Percentiles rank a stretch among this genome's conserved stretches.
These are phyloP conservation scores for Zasmidium angulare DNA, from an alignment of 2,329 filamentous ascomycete genomes.

Conservation along the genomic window DNA sequence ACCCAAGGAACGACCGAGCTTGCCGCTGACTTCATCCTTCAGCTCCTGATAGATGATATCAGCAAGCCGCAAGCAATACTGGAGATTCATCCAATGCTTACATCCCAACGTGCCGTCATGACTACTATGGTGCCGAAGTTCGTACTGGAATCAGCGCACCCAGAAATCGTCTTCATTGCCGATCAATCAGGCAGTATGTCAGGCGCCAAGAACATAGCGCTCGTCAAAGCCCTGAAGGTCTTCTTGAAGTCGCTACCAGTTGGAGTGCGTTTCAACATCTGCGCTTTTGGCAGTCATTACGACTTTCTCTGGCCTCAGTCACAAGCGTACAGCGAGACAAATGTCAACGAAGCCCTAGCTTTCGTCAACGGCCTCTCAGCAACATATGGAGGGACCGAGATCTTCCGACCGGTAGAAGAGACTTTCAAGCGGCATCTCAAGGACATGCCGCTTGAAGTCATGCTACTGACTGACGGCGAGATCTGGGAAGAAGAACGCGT, in stretches of 20 bases:
- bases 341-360: slow-evolving; percentile 44
- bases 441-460: slow-evolving; percentile 52
- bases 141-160: slow-evolving; percentile 54
- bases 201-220: slow-evolving; percentile 51
- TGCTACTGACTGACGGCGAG: slow-evolving; percentile 59
- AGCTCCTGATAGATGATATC: slow-evolving; percentile 61
- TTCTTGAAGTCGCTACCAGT: slow-evolving; percentile 67
- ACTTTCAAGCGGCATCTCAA: slow-evolving; percentile 48
- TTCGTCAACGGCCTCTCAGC: slow-evolving; percentile 47
- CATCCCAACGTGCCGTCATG: slow-evolving; percentile 67
- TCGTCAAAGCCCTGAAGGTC: slow-evolving; percentile 58
- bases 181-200: slow-evolving; percentile 70
- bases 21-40: slow-evolving; percentile 65
- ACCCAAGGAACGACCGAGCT: slow-evolving; percentile 55
- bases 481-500: slow-evolving; percentile 52
- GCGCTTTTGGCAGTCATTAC: slow-evolving; percentile 59
- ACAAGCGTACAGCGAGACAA: slow-evolving; percentile 46
- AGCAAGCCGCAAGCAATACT: slow-evolving; percentile 64
- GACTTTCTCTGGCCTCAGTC: slow-evolving; percentile 52
- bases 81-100: slow-evolving; percentile 63
- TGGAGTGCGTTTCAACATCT: slow-evolving; percentile 68
- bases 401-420: slow-evolving; percentile 49
- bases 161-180: slow-evolving; percentile 70
- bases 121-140: slow-evolving; percentile 70
- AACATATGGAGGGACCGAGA: slow-evolving; percentile 56